These are phyloP conservation scores for Aspergillus egyptiacus DNA, from an alignment of 495 filamentous ascomycete species.

Conservation along the genomic window DNA sequence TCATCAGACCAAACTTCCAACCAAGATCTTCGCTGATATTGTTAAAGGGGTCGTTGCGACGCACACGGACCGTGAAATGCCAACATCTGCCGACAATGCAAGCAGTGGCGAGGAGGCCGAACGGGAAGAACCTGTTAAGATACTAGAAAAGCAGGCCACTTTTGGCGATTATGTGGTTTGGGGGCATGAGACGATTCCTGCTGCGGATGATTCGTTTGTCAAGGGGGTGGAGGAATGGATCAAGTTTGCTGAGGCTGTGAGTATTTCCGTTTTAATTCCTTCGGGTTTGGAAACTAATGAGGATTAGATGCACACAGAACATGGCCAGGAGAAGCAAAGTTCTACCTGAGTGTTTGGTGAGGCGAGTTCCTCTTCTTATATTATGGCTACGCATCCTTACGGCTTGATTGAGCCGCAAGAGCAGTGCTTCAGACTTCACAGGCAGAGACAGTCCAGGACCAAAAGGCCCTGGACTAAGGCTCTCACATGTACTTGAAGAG, in stretches of 20 bases:
- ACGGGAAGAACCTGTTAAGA: slow-evolving; percentile 47
- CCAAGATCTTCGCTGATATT: not conserved
- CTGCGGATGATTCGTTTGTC: slow-evolving; percentile 64
- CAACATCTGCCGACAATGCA: slow-evolving; percentile 20
- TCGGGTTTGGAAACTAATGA: not conserved
- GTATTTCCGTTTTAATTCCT: slow-evolving; percentile 13
- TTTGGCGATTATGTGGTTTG: slow-evolving; percentile 80
- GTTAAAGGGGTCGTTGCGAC: slow-evolving; percentile 36
- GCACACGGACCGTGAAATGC: slow-evolving; percentile 31
- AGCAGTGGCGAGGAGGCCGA: slow-evolving; percentile 30
- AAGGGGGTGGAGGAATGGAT: slow-evolving; percentile 80
- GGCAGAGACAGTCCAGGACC: too few relatives aligned
- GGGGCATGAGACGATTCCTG: slow-evolving; percentile 69
- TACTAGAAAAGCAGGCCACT: slow-evolving; percentile 55
- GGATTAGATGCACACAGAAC: slow-evolving; percentile 31
- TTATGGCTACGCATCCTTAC: not conserved
- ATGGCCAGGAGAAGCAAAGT: slow-evolving; percentile 9
- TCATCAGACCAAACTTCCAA: not conserved
- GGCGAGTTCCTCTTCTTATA: not conserved
- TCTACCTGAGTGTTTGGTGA: slow-evolving; percentile 6
- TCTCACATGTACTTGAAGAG: too few relatives aligned
- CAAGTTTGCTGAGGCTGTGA: slow-evolving; percentile 60
- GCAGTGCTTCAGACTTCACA: too few relatives aligned
- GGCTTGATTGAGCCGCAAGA: too few relatives aligned
- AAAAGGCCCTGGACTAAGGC: too few relatives aligned